Evolutionary conservation across 129 eudicot species (phyloP), one percentile per base, ranked within the genome.

Genomic region (Flaveria brownii): DNA sequence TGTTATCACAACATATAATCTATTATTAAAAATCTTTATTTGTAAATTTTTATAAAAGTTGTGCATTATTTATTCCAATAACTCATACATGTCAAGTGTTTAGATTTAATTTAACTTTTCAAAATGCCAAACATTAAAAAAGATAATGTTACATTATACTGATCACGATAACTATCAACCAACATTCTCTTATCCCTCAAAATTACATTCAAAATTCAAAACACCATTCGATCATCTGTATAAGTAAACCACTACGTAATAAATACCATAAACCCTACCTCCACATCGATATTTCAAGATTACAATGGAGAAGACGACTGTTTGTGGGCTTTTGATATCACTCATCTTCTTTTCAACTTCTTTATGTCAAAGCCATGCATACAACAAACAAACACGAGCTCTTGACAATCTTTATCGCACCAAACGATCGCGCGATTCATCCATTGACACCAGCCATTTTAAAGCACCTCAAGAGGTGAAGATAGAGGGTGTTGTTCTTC

Each of bases 361-460:
- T 55, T 25, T 55, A 47, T 39, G 56, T 28, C 74, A 64, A 12
- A 82, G 45, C 15, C n/a, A 65, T 70, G 78, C 64, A 22, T 72
- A 74, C n/a, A 83, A 76, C 56, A 85, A 63, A 56, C 96, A 87
- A 59, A 68, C 78, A 17, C 82, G 72, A 55, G 84, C 84, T 33
- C 88, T 87, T 47, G 36, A 61, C 10, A 64, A 72, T 45, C 74
- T 90, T 23, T 77, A 78, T 82, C 80, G 25, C 23, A 81, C 79
- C 50, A 90, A 90, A 80, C 15, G 87, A 64, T 54, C 26, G 6
- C 46, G 28, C 9, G 56, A 64, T 54, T 46, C 78, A 1, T 14
- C 47, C 62, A 82, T 85, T 42, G 85, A 79, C 71, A 75, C 82
- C 55, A 67, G 78, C 70, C 83, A 81, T 77, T 85, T 85, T 63